Evolutionary conservation across 106 monocot species (phyloP).

Genomic region (Dendrobium nobile): DNA sequence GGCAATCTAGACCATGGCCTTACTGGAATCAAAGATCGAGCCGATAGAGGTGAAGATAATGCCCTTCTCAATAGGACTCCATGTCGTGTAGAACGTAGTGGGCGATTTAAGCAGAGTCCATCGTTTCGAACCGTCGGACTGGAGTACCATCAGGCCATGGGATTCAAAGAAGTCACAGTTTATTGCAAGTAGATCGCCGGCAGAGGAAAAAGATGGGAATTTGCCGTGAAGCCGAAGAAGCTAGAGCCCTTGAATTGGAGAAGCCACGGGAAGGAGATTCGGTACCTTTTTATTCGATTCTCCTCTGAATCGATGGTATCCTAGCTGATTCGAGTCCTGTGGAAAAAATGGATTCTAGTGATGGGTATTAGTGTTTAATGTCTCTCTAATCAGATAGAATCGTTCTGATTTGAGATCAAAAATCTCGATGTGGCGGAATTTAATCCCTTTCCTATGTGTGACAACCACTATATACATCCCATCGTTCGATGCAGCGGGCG

Average conservation of each 20-base stretch:
- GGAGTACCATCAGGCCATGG: constrained; percentile 40
- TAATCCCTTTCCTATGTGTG: constrained; percentile 47
- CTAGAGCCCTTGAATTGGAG: constrained; percentile 22
- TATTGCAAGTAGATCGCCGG: constrained; percentile 28
- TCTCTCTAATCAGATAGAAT: constrained; percentile 52
- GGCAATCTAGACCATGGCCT: constrained; percentile 60
- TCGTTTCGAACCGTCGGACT: constrained; percentile 58
- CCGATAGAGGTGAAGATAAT: constrained; percentile 68
- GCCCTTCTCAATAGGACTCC: constrained; percentile 59
- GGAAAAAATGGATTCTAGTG: constrained; percentile 98
- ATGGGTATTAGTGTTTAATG: constrained; percentile 46
- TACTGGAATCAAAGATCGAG: constrained; percentile 57
- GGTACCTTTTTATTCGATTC: constrained; percentile 28
- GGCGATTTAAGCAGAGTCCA: constrained; percentile 43
- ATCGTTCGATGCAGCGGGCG: constrained; percentile 54
- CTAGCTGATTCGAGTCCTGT: constrained; percentile 30
- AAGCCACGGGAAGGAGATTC: constrained; percentile 30
- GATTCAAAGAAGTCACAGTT: constrained; percentile 44
- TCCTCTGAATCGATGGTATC: constrained; percentile 84
- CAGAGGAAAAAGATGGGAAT: constrained; percentile 55
- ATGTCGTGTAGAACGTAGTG: constrained; percentile 51
- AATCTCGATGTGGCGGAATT: constrained; percentile 65
- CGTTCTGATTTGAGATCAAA: constrained; percentile 53
- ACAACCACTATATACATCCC: constrained; percentile 61
- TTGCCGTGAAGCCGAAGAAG: constrained; percentile 40